These are phyloP conservation scores for Discostella stelligera DNA, from an alignment of 352 stramenopile genomes.

Conservation along the genomic window DNA sequence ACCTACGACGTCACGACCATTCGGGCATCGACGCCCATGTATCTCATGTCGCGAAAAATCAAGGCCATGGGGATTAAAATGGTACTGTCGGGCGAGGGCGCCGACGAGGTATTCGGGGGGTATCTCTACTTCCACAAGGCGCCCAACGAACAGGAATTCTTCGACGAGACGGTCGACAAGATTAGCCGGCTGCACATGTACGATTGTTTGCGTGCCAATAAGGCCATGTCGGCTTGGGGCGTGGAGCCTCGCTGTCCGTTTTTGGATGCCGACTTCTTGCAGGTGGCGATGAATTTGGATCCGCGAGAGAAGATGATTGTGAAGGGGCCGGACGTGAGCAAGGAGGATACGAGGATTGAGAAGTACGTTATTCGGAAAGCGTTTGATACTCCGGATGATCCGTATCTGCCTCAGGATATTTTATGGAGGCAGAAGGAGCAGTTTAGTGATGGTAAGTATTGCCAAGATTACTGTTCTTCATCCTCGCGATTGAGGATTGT, in stretches of 20 bases:
- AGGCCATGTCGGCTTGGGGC: slow-evolving; percentile 96
- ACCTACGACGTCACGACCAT: slow-evolving; percentile 99
- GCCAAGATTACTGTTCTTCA: background rate
- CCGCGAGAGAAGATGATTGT: slow-evolving; percentile 96
- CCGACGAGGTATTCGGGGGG: slow-evolving; percentile 97
- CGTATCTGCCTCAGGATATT: slow-evolving; percentile 96
- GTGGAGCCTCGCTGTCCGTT: slow-evolving; percentile 98
- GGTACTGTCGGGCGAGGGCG: slow-evolving; percentile 96
- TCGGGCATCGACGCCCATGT: slow-evolving; percentile 98
- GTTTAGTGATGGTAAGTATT: slow-evolving; percentile 91
- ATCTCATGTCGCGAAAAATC: slow-evolving; percentile 98
- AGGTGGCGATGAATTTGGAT: slow-evolving; percentile 98
- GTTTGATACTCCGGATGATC: slow-evolving; percentile 95
- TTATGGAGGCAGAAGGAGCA: slow-evolving; percentile 99
- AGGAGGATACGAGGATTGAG: slow-evolving; percentile 91
- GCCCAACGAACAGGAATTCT: slow-evolving; percentile 90
- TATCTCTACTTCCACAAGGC: slow-evolving; percentile 99
- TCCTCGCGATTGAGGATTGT: background rate
- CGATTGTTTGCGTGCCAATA: slow-evolving; percentile 98
- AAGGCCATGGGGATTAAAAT: slow-evolving; percentile 99
- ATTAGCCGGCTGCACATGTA: slow-evolving; percentile 95
- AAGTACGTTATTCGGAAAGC: slow-evolving; percentile 99
- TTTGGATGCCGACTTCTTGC: slow-evolving; percentile 96
- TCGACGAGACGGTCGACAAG: slow-evolving; percentile 94
- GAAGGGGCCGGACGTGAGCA: slow-evolving; percentile 67